phyloP scores from a whole-genome alignment of 176 grass and related monocot genomes.

The Puya raimondii region DNA sequence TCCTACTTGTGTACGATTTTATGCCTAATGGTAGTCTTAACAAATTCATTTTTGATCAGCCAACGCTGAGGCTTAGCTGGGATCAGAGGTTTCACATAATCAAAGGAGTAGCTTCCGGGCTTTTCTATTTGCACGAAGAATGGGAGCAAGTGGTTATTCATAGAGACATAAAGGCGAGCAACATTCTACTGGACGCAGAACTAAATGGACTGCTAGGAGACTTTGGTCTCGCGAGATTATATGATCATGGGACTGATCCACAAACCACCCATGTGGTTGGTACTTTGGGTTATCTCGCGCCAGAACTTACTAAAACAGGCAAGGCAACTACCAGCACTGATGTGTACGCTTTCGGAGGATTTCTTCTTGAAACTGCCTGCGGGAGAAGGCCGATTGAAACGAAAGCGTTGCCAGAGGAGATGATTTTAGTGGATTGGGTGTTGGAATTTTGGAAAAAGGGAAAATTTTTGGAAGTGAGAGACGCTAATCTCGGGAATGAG shows the following conservation, averaged over 20 bases:
- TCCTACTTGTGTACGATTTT: constrained; percentile 72
- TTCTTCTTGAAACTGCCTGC: constrained; percentile 52
- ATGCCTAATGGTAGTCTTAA: constrained; percentile 69
- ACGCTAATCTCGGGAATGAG: constrained; percentile 10
- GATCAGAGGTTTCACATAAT: constrained; percentile 41
- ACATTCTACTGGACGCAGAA: constrained; percentile 67
- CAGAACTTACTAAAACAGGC: constrained; percentile 69
- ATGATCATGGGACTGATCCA: constrained; percentile 46
- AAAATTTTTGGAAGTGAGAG: constrained; percentile 15
- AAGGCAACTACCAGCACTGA: constrained; percentile 57
- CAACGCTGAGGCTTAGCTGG: constrained; percentile 31
- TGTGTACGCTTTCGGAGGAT: constrained; percentile 56
- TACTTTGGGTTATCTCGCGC: constrained; percentile 64
- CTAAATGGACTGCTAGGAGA: constrained; percentile 77
- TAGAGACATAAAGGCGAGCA: constrained; percentile 75
- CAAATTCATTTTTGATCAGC: constrained; percentile 35
- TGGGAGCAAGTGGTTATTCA: constrained; percentile 91
- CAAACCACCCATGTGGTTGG: constrained; percentile 47
- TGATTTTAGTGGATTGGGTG: constrained; percentile 54
- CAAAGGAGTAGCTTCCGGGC: constrained; percentile 43
- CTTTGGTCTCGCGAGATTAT: constrained; percentile 69
- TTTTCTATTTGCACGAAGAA: constrained; percentile 75
- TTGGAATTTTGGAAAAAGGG: constrained; percentile 38
- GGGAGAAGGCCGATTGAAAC: constrained; percentile 39
- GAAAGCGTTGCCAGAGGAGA: neutral